Percentiles rank a stretch among this genome's conserved stretches.
These are phyloP conservation scores for Amanita rubescens DNA, from an alignment of 768 basidiomycete genomes.

Conservation along the genomic window DNA sequence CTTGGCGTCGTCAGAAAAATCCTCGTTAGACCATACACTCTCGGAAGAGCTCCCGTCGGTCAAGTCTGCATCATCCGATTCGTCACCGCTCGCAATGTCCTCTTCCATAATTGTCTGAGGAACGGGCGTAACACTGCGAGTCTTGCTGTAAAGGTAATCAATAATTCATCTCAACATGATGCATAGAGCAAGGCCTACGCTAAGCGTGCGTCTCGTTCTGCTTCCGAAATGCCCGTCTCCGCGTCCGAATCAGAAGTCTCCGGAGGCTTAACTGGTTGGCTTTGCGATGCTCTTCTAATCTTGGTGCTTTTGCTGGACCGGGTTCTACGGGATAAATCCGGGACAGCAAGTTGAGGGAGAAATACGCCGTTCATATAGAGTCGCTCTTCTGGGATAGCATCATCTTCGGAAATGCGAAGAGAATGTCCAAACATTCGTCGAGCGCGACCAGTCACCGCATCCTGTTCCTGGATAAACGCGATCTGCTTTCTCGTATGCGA, in stretches of 20 bases:
- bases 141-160: slow-evolving; percentile 33
- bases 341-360: slow-evolving; percentile 27
- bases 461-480: slow-evolving; percentile 65
- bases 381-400: background rate
- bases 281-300: background rate
- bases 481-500: slow-evolving; percentile 45
- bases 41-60: slow-evolving; percentile 48
- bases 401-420: slow-evolving; percentile 8
- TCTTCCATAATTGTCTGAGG: slow-evolving; percentile 25
- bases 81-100: slow-evolving; percentile 60
- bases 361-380: slow-evolving; percentile 45
- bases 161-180: background rate
- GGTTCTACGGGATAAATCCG: background rate
- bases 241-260: slow-evolving; percentile 59
- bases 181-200: slow-evolving; percentile 38
- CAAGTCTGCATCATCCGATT: slow-evolving; percentile 71
- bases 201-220: slow-evolving; percentile 63
- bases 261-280: slow-evolving; percentile 12
- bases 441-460: slow-evolving; percentile 58
- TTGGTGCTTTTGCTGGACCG: background rate
- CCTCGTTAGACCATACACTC: slow-evolving; percentile 38
- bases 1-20: background rate
- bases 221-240: slow-evolving; percentile 55
- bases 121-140: slow-evolving; percentile 40
- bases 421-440: slow-evolving; percentile 36